Base-by-base conservation (phyloP, 495 filamentous ascomycete species). In the Daldinia vernicosa region DNA sequence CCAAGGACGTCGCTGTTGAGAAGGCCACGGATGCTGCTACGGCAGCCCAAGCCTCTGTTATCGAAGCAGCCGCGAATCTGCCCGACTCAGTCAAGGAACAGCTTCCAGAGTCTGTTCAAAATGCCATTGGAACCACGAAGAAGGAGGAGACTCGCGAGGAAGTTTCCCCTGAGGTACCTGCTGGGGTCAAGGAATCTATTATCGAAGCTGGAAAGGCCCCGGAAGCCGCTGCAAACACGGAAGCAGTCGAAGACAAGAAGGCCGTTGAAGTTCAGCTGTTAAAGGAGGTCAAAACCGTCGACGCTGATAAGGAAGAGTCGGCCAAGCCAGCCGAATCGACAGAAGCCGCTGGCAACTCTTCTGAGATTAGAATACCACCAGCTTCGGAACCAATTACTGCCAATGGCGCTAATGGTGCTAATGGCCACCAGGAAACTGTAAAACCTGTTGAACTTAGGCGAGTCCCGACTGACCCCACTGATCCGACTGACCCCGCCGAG, bases 171-270 rank as follows among this genome's bases (percentile, higher is more conserved):
- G 84, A 88, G 45, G 91, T 93, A 6, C 93, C 93, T 5, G 82
- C 84, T 6, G 83, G 89, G 60, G 93, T 95, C 37, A 91, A 91
- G 82, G 85, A 92, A 54, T 94, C 91, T 2, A 82, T 93, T 30
- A 75, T 83, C 43, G 85, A 89, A 70, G 87, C 92, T 15, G 84
- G 89, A 52, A 71, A 81, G 61, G 82, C 82, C 51, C 90, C 92
- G 30, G 92, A 96, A 78, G 92, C 92, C 17, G 87, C 90, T 24
- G 88, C 86, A 27, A 88, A 89, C 77, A 80, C 85, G 15, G 84
- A 85, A 45, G 88, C 87, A 4, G 91, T 95, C 8, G 85, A 87
- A 62, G 91, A 94, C 76, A 97, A 97, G 87, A 88, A 87, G 76
- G 89, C 85, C 17, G 82, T 92, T 33, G 93, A 95, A 80, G 72